A percentile compares a stretch with the other conserved stretches of the same genome.
These are phyloP conservation scores for Grigorovia jiainica DNA, from an alignment of 805 yeast species.

Conservation along the genomic window DNA sequence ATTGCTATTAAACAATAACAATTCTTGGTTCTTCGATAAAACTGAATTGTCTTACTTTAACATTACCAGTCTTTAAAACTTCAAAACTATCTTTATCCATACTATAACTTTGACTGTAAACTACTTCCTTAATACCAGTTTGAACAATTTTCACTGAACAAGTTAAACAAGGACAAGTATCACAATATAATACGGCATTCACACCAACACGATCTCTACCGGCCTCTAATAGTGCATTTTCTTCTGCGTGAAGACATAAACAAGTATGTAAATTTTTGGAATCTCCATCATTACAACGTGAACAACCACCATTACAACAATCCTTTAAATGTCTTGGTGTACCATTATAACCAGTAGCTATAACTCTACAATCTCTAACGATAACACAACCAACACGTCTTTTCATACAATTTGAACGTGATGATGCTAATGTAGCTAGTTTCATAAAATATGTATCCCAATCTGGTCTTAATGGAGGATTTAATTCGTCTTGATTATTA, in stretches of 20 bases:
- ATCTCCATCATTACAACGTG: conserved; percentile 68
- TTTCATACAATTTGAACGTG: conserved; percentile 93
- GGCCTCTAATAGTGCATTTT: conserved; percentile 87
- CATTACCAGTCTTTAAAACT: conserved; percentile 68
- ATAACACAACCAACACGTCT: conserved; percentile 94
- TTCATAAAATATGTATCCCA: conserved; percentile 98
- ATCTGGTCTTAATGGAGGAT: conserved; percentile 51
- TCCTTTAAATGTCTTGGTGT: conserved; percentile 83
- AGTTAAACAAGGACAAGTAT: conserved; percentile 95
- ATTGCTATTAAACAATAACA: not conserved
- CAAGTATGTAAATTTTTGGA: conserved; percentile 74
- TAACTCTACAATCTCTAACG: conserved; percentile 73
- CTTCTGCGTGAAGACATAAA: conserved; percentile 93
- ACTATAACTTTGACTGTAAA: conserved; percentile 82
- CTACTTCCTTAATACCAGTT: conserved; percentile 82
- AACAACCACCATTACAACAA: conserved; percentile 95
- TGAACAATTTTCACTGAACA: conserved; percentile 94
- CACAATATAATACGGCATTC: conserved; percentile 70
- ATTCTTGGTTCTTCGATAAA: conserved; percentile 21
- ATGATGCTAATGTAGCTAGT: conserved; percentile 85
- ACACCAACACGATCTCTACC: conserved; percentile 76
- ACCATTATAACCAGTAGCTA: conserved; percentile 97
- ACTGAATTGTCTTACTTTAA: conserved; percentile 53
- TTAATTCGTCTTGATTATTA: conserved; percentile 8
- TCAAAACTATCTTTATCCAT: conserved; percentile 76